phyloP scores from a whole-genome alignment of 1,284 basidiomycete genomes.

The Termitomyces sp. region DNA sequence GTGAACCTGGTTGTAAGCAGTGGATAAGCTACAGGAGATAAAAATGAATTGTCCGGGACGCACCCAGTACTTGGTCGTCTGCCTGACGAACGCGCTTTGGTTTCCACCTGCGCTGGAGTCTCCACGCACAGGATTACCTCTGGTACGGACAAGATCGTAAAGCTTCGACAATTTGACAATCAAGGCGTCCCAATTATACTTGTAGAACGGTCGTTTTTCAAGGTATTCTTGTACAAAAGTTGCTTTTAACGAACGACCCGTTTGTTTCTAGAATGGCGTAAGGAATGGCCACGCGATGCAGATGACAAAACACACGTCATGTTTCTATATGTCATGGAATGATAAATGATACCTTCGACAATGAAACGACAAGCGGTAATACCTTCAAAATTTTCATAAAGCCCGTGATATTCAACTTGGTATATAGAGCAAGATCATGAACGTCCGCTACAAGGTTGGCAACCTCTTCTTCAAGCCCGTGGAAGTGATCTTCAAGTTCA shows the following conservation, averaged over 20 bases:
- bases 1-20: conserved; percentile 56
- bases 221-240: conserved; percentile 88
- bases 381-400: conserved; percentile 99
- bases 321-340: conserved; percentile 49
- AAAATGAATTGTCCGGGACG: conserved; percentile 15
- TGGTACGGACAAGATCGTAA: conserved; percentile 93
- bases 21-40: not conserved
- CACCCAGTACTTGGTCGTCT: conserved; percentile 99
- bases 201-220: conserved; percentile 95
- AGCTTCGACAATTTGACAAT: conserved; percentile 96
- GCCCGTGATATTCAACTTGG: conserved; percentile 95
- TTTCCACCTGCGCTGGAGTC: conserved; percentile 92
- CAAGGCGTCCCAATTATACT: conserved; percentile 87
- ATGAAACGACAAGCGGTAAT: conserved; percentile 5
- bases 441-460: conserved; percentile 96
- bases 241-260: conserved; percentile 56
- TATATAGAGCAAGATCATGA: conserved; percentile 93
- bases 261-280: conserved; percentile 68
- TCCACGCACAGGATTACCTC: conserved; percentile 91
- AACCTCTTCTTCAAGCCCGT: conserved; percentile 90
- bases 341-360: not conserved
- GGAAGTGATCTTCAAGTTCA: conserved; percentile 85
- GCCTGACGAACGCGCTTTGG: conserved; percentile 95
- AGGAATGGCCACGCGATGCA: not conserved
- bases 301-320: conserved; percentile 52